Evolutionary conservation across 2,329 filamentous ascomycete genomes (phyloP), one percentile per base, ranked within the genome.

Genomic region (Aspergillus viridinutans): DNA sequence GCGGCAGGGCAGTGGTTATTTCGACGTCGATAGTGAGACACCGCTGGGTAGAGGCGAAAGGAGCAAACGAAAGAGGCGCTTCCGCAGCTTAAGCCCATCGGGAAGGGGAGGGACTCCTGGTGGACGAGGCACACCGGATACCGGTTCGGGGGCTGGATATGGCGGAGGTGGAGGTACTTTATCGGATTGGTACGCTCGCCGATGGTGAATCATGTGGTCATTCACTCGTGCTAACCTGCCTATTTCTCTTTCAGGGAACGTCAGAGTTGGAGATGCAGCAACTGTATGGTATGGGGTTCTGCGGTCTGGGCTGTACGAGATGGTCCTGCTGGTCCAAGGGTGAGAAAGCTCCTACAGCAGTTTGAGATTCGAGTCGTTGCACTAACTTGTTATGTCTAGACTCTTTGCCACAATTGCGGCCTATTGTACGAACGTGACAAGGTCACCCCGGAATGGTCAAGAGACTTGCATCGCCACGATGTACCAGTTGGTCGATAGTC

Each of bases 251-350:
- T 26, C 58, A 83, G 83, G 67, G 94, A 97, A 78, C 83, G 92
- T 64, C 80, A 84, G 61, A 86, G 82, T 47, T 99, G 94, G 94
- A 85, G 90, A 60, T 99, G 94, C 76, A 80, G 81, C 48, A 93
- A 97, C 74, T 99, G 94, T 73, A 82, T 83, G 58, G 86, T 97
- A 35, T 93, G 90, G 86, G 94, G 93, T 17, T 88, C 88, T 50
- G 89, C 91, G 28, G 91, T 97, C 8, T 99, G 94, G 94, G 92
- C 90, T 50, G 93, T 97, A 3, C 83, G 94, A 66, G 92, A 97
- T 75, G 94, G 94, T 25, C 94, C 94, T 14, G 81, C 84, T 54
- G 93, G 92, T 54, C 84, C 90, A 61, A 88, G 90, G 75, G 90
- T 94, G 79, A 82, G 89, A 29, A 58, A 57, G 54, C 45, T 53